These are phyloP conservation scores for Aspergillus sp. DNA, from an alignment of 2,329 filamentous ascomycete species.

Conservation along the genomic window DNA sequence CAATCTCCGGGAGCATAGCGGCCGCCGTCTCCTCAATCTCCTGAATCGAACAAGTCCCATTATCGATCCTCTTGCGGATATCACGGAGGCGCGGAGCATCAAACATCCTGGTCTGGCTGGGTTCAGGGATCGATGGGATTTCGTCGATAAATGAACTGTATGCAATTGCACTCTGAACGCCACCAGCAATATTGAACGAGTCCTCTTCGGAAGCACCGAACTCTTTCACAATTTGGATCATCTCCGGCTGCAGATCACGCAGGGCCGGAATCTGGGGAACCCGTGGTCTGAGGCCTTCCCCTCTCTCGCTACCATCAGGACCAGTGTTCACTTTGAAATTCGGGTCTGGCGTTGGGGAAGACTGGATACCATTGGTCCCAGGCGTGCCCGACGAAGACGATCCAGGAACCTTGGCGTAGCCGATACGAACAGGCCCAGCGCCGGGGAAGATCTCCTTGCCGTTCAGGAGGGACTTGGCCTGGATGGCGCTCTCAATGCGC, in stretches of 20 bases:
- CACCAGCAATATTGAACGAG: conserved; percentile 58
- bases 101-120: conserved; percentile 77
- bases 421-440: conserved; percentile 86
- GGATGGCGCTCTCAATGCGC: conserved; percentile 77
- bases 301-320: conserved; percentile 21
- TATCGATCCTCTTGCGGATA: conserved; percentile 95
- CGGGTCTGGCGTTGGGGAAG: conserved; percentile 84
- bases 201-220: conserved; percentile 82
- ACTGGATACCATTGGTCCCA: conserved; percentile 76
- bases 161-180: conserved; percentile 66
- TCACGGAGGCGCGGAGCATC: conserved; percentile 92
- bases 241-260: conserved; percentile 69
- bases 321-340: conserved; percentile 40
- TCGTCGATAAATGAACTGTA: conserved; percentile 67
- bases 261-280: conserved; percentile 58
- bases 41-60: conserved; percentile 70
- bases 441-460: conserved; percentile 98
- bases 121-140: conserved; percentile 80
- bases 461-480: conserved; percentile 79
- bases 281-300: conserved; percentile 23
- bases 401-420: conserved; percentile 92
- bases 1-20: conserved; percentile 93
- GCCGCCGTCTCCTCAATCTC: conserved; percentile 90
- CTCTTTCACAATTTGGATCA: conserved; percentile 74
- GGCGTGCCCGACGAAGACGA: conserved; percentile 71